Base-by-base conservation (phyloP, 106 monocot genomes). In the Hemerocallis citrina region DNA sequence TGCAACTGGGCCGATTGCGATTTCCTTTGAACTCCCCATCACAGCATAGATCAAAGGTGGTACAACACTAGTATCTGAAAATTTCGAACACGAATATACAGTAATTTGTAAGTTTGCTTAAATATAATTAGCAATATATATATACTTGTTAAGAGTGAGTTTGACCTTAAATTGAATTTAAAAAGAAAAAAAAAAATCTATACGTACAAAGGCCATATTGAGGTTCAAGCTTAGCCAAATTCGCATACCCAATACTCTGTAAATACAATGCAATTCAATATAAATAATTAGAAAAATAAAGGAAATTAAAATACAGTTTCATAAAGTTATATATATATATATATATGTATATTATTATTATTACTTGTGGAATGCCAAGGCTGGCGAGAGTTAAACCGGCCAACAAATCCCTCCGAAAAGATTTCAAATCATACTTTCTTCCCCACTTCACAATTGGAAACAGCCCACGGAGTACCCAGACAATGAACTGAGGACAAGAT, bases 161-260 rank as follows among this genome's bases (percentile, higher is more conserved):
- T n/a, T n/a, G n/a, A n/a, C n/a, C n/a, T n/a, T n/a, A n/a, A n/a
- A n/a, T n/a, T n/a, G n/a, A n/a, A n/a, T n/a, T n/a, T n/a, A n/a
- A n/a, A n/a, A n/a, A n/a, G n/a, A n/a, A n/a, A n/a, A n/a, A n/a
- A n/a, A n/a, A n/a, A 23, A 3, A 1, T n/a, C 7, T 39, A 6
- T 23, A 84, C 95, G 77, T 81, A 96, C 95, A 96, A n/a, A 96
- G 89, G 33, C 95, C 95, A 68, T 87, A 87, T 57, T 87, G 86
- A 28, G 95, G 95, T 37, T 86, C 84, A 31, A 96, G 78, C 57
- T 77, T 90, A 4, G 95, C 95, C 39, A 90, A 61, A 67, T 64
- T 81, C 24, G 95, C 95, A 65, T 96, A 96, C 36, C 90, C 86
- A 70, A 96, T 91, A 46, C 90, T 75, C 95, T 96, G 76, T 77